Conservation (phyloP, 106 monocot species). For the Dactylorhiza incarnata region DNA sequence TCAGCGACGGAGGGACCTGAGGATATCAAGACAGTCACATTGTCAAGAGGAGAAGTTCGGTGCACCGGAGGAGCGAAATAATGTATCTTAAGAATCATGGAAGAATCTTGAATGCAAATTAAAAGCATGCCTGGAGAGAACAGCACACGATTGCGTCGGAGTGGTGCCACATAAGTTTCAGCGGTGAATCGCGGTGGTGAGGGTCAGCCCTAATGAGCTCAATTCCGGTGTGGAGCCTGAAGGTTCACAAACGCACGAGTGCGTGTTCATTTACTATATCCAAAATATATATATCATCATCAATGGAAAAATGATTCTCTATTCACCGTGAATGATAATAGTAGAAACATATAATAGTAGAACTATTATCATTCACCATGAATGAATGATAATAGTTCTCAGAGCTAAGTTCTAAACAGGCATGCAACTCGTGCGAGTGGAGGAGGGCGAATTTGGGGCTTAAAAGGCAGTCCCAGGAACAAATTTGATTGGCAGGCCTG, state of each 20-base stretch:
- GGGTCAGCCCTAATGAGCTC: conserved; percentile 47
- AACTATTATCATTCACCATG: no score
- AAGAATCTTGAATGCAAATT: not conserved
- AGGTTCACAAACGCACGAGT: not conserved
- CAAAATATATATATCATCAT: no score
- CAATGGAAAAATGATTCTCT: no score
- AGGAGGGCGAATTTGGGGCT: no score
- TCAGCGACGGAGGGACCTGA: conserved; percentile 47
- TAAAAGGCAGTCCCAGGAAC: no score
- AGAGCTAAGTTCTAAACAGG: no score
- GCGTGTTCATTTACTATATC: not conserved
- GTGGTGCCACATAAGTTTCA: conserved; percentile 84
- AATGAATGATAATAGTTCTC: no score
- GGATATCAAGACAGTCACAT: not conserved
- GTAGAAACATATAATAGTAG: no score
- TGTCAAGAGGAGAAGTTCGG: not conserved
- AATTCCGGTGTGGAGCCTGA: conserved; percentile 63
- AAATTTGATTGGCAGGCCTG: no score
- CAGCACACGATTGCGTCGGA: conserved; percentile 86
- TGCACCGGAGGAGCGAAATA: not conserved
- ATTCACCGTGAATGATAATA: no score
- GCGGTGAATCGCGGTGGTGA: conserved; percentile 41
- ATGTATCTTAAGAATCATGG: not conserved
- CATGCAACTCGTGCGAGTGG: no score
- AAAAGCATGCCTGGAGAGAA: conserved; percentile 53